phyloP scores from a whole-genome alignment of 148 eudicot species.

The Nepenthes mirabilis region DNA sequence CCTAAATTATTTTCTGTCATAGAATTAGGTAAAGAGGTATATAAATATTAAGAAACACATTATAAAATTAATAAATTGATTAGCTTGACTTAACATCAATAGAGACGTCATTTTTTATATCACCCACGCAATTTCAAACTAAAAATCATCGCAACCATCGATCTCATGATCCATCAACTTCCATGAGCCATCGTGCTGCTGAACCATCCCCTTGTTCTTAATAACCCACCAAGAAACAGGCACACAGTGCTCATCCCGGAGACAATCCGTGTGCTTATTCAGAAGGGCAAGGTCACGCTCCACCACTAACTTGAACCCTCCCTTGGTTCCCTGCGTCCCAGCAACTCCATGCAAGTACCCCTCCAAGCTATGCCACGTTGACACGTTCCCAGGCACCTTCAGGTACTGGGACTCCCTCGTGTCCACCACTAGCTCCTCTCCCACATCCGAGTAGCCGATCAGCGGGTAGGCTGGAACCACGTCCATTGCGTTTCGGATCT shows the following conservation, averaged over 20 bases:
- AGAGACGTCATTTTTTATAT: too few species aligned
- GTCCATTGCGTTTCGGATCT: slow-evolving; percentile 32
- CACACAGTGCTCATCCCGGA: slow-evolving; percentile 48
- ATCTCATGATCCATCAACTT: slow-evolving; percentile 39
- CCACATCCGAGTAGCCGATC: slow-evolving; percentile 44
- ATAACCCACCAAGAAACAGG: slow-evolving; percentile 51
- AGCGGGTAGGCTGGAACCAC: slow-evolving; percentile 46
- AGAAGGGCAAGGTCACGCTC: slow-evolving; percentile 46
- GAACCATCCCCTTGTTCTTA: slow-evolving; percentile 76
- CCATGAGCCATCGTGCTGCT: slow-evolving; percentile 57
- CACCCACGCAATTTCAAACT: too few species aligned
- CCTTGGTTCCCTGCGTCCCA: slow-evolving; percentile 33
- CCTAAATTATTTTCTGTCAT: too few species aligned
- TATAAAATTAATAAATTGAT: too few species aligned
- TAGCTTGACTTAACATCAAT: too few species aligned
- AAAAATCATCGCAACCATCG: slow-evolving; percentile 24
- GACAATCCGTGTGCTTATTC: slow-evolving; percentile 32
- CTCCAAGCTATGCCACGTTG: slow-evolving; percentile 64
- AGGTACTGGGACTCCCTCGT: slow-evolving; percentile 44
- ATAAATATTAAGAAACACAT: too few species aligned
- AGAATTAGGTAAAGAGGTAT: too few species aligned
- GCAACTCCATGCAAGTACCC: slow-evolving; percentile 72
- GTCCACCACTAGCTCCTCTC: slow-evolving; percentile 38
- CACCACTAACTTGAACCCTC: slow-evolving; percentile 44
- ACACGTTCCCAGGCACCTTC: slow-evolving; percentile 32